Base-by-base conservation (phyloP, 1,284 basidiomycete species). In the Marasmius tenuissimus region DNA sequence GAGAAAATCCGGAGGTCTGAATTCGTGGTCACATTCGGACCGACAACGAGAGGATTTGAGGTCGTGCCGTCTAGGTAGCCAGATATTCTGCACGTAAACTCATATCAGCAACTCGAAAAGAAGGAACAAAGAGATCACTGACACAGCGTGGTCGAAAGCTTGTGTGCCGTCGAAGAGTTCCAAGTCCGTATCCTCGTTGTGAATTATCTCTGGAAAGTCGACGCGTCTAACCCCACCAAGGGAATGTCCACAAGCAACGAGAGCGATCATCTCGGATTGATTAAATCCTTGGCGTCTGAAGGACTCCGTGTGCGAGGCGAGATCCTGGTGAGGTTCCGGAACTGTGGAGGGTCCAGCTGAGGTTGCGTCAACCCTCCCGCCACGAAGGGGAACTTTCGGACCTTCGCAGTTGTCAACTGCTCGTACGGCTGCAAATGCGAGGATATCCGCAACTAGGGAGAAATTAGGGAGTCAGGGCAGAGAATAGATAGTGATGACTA, bases 231-330 rank as follows among this genome's bases (percentile, higher is more conserved):
- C 73, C 20, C 73, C 73, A 33, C 74, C 73, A 33, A 76, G 63
- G 0, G 70, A 70, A 66, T 74, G 73, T 39, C 73, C 72, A 63
- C 74, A 76, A 3, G 73, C 72, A 16, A 70, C 69, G 47, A 75
- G 69, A 47, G 65, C 66, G 42, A 75, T 75, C 74, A 75, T 76
- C 51, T 76, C 72, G 34, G 67, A 61, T 40, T 64, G 58, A 12
- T 62, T 70, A 57, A 73, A 74, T 10, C 73, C 73, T 57, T 68
- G 65, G 5, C 66, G 64, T 11, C 64, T 56, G 63, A 76, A 76
- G 42, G 65, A 64, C 7, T 63, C 66, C 7, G 57, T 70, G 57
- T 70, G 70, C 0, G 65, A 68, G 34, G 66, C 61, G n/a, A 74
- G 48, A 52, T 67, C 65, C 54, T 73, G 64, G 18, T 73, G 68